Base-by-base conservation (phyloP, 2,329 filamentous ascomycete genomes). In the Ophiostoma tasmaniense region DNA sequence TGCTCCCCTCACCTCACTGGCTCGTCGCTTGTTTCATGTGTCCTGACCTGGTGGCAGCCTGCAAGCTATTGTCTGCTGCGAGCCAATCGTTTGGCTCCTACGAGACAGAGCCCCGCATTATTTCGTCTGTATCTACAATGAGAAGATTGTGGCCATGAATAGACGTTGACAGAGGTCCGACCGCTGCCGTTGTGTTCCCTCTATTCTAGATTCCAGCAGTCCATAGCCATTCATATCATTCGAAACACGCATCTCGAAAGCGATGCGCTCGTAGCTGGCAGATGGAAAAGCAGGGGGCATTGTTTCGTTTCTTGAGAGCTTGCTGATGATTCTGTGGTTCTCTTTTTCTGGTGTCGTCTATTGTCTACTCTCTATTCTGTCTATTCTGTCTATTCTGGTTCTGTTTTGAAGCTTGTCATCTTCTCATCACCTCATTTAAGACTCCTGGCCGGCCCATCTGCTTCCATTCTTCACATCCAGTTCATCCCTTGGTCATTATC, bases 21-120 rank as follows among this genome's bases (percentile, higher is more conserved):
- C 42, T 42, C 20, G 66, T 74, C 74, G 74, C 72, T 73, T 75
- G 75, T 77, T 77, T 77, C 76, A 77, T 73, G 72, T 75, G 71
- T 55, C 67, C 71, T 69, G 68, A 61, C 67, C 50, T 42, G 68
- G 70, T 72, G 68, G 71, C 72, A 73, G 67, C 64, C 20, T 62
- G 59, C 17, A 62, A 62, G 30, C 61, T 33, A 64, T 35, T 22
- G 59, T 37, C n/a, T 55, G 39, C 52, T 69, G 33, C 10, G 39
- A 64, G 66, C 73, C 73, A 70, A 70, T 72, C 68, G 65, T 37
- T 64, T n/a, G 30, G 10, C 14, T 17, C 14, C 39, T 45, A 45
- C 14, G n/a, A n/a, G 42, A 20, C 14, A 45, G 17, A 17, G 35
- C 39, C n/a, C 35, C 37, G 52, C 25, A 20, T 22, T 35, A 37